These are phyloP conservation scores for Aspergillus ellipticus DNA, from an alignment of 495 filamentous ascomycete genomes.

Conservation along the genomic window DNA sequence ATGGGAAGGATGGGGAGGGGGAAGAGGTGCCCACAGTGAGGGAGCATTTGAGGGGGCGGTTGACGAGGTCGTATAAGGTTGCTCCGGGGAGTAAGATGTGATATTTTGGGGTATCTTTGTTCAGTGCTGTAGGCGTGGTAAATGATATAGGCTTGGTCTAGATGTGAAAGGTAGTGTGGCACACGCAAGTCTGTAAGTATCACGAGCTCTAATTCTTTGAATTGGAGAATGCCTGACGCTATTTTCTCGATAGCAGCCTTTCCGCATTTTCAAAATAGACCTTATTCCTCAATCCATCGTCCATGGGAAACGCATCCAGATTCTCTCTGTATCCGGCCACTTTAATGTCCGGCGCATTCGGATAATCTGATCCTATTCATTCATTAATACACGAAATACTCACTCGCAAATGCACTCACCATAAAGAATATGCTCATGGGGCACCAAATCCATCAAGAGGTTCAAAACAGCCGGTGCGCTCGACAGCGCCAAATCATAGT, in stretches of 20 bases:
- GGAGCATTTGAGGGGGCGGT: not conserved
- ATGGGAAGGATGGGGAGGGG: not conserved
- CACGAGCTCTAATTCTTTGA: no score
- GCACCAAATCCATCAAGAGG: conserved; percentile 32
- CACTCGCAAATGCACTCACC: conserved; percentile 23
- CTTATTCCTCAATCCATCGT: conserved; percentile 5
- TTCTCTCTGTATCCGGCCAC: conserved; percentile 1
- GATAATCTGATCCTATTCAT: conserved; percentile 25
- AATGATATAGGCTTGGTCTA: no score
- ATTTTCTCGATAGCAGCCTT: conserved; percentile 10
- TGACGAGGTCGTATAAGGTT: not conserved
- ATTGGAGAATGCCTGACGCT: no score
- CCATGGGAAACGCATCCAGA: conserved; percentile 14
- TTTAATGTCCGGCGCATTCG: conserved; percentile 21
- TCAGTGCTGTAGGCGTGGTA: no score
- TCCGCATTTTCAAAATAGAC: conserved; percentile 17
- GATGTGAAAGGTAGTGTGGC: no score
- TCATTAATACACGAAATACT: not conserved
- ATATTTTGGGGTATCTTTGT: not conserved
- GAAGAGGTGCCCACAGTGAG: not conserved
- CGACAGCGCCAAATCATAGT: conserved; percentile 33
- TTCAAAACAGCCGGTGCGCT: conserved; percentile 34
- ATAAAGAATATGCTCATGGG: conserved; percentile 43
- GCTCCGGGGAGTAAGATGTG: not conserved
- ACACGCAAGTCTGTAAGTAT: no score